Evolutionary conservation across 2,329 filamentous ascomycete species (phyloP).

Genomic region (Rasamsonia emersonii): DNA sequence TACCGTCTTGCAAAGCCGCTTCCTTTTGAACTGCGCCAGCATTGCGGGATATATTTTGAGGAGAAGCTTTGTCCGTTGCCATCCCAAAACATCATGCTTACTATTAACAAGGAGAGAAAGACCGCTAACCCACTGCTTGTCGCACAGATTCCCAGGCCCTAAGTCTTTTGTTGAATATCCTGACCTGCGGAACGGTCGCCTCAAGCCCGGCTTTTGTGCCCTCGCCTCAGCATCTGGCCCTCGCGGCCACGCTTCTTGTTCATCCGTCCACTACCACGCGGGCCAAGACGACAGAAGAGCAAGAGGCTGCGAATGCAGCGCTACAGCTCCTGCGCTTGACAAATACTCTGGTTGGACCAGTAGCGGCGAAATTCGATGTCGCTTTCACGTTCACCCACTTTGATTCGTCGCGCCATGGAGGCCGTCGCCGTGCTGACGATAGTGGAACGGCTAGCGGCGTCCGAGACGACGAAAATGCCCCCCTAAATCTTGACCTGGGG

Average conservation of each 20-base stretch:
- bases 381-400: conserved; percentile 60
- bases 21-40: conserved; percentile 55
- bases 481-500: conserved; percentile 52
- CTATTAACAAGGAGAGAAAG: conserved; percentile 6
- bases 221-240: conserved; percentile 61
- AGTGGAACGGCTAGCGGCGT: conserved; percentile 3
- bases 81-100: conserved; percentile 3
- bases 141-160: conserved; percentile 49
- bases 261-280: conserved; percentile 74
- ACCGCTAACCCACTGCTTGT: conserved; percentile 8
- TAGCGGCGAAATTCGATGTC: conserved; percentile 59
- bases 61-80: conserved; percentile 56
- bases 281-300: conserved; percentile 51
- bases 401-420: conserved; percentile 23
- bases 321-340: conserved; percentile 63
- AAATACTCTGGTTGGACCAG: conserved; percentile 55
- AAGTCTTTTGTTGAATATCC: conserved; percentile 48
- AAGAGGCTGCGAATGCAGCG: conserved; percentile 57
- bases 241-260: conserved; percentile 72
- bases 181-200: conserved; percentile 25
- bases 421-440: conserved; percentile 18
- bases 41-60: conserved; percentile 65
- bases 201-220: conserved; percentile 53
- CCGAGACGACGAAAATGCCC: conserved; percentile 40
- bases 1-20: conserved; percentile 51